Base-by-base conservation (phyloP, 179 eudicot genomes). In the Nepenthes alata region DNA sequence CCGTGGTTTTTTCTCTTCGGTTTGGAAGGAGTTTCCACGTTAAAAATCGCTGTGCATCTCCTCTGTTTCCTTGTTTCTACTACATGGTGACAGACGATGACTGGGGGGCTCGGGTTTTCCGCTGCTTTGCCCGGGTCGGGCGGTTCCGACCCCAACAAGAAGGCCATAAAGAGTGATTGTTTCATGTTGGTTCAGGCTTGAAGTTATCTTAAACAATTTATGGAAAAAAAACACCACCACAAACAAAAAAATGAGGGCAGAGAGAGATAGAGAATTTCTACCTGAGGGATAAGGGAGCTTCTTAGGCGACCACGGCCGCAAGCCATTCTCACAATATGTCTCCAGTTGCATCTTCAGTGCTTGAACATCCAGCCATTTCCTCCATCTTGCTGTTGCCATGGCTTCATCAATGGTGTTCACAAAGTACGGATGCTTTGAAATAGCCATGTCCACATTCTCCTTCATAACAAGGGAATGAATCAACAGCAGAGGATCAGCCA, bases 371-470 rank as follows among this genome's bases (percentile, higher is more conserved):
- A 72, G 64, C 96, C 95, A 89, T 68, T 89, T 91, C 69, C 79
- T 83, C 98, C 98, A 91, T 67, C 98, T 75, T 2, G 95, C 84
- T 11, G 96, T 91, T 0, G 96, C 96, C 85, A 83, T 78, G 3
- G 98, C 96, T 67, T 89, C 98, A 55, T 91, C 98, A 95, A 91
- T 78, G 2, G 98, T 89, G 70, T 89, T 88, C 39, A 68, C 35
- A 35, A 78, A 89, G 59, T 57, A 74, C 0, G 96, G 98, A 62
- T 91, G 98, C 50, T 62, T 83, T 6, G 98, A 91, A 16, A 91
- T 70, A 1, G 98, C 95, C 93, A 91, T 86, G 60, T 91, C 98
- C 41, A 71, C 87, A 58, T 74, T 71, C 60, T 83, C 80, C 47
- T 60, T 70, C 2, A 86, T 59, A 36, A 91, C 59, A 53, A 91